Conservation (phyloP, 2,329 filamentous ascomycete genomes). For the Aureobasidium sp. region DNA sequence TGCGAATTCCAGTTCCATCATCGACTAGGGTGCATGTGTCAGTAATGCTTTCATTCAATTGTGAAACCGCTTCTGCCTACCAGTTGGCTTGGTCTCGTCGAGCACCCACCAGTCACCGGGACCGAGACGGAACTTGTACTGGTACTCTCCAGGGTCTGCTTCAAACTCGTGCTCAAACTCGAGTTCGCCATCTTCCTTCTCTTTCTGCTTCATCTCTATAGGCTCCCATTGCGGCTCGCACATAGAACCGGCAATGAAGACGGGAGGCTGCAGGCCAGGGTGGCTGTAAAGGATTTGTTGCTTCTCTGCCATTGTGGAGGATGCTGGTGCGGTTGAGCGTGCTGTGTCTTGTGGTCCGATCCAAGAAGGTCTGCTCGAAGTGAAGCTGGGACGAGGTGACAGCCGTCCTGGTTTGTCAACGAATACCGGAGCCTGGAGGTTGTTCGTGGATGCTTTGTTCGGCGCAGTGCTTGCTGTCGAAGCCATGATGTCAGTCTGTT, state of each 20-base stretch:
- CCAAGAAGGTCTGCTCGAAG: slow-evolving; percentile 15
- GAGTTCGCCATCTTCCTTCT: slow-evolving; percentile 42
- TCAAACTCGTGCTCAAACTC: slow-evolving; percentile 51
- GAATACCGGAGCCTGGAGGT: slow-evolving; percentile 7
- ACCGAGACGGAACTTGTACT: slow-evolving; percentile 68
- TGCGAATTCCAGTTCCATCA: slow-evolving; percentile 45
- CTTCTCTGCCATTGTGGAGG: slow-evolving; percentile 26
- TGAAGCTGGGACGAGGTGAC: background rate
- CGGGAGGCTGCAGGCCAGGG: slow-evolving; percentile 53
- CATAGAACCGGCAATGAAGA: slow-evolving; percentile 64
- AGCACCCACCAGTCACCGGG: slow-evolving; percentile 61
- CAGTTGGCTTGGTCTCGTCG: slow-evolving; percentile 52
- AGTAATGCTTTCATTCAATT: background rate
- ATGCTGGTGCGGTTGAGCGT: background rate
- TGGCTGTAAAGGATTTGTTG: slow-evolving; percentile 55
- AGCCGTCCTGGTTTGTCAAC: background rate
- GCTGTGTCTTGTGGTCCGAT: slow-evolving; percentile 10
- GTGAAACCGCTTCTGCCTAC: slow-evolving; percentile 33
- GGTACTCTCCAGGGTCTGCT: slow-evolving; percentile 51
- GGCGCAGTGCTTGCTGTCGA: background rate
- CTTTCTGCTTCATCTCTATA: slow-evolving; percentile 53
- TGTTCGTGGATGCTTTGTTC: background rate
- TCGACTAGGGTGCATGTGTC: slow-evolving; percentile 30
- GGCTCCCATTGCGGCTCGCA: slow-evolving; percentile 59
- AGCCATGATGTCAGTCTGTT: slow-evolving; percentile 8